These are phyloP conservation scores for Lichtheimia corymbifera DNA, from an alignment of 371 early-diverging fungal genomes.

Conservation along the genomic window DNA sequence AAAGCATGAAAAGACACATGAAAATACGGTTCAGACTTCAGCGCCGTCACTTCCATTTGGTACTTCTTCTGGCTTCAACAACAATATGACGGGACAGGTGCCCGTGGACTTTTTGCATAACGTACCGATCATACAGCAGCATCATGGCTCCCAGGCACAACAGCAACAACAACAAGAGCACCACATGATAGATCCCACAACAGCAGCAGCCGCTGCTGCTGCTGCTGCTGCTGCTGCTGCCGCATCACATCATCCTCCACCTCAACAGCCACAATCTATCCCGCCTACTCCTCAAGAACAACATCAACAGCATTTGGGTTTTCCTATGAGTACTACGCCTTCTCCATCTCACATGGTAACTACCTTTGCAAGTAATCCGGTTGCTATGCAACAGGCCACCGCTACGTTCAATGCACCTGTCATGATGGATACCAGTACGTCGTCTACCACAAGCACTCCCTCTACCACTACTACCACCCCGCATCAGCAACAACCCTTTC, in stretches of 20 bases:
- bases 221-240: background rate
- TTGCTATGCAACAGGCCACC: background rate
- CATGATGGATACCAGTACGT: conserved; percentile 15
- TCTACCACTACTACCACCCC: background rate
- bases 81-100: conserved; percentile 14
- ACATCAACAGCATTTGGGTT: background rate
- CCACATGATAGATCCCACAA: conserved; percentile 6
- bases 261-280: background rate
- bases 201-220: background rate
- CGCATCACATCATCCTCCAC: conserved; percentile 1
- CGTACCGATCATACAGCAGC: conserved; percentile 9
- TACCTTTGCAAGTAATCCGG: background rate
- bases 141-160: too few relatives aligned
- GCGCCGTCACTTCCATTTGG: background rate
- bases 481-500: conserved; percentile 4
- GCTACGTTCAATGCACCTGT: background rate
- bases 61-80: conserved; percentile 2
- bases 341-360: background rate
- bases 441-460: conserved; percentile 2
- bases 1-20: conserved; percentile 75
- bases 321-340: background rate
- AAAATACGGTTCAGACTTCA: conserved; percentile 7
- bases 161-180: conserved; percentile 10
- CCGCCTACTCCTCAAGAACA: background rate
- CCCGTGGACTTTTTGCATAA: conserved; percentile 17